These are phyloP conservation scores for Zygosaccharomyces pseudobailii DNA, from an alignment of 1,139 yeast species.

Conservation along the genomic window DNA sequence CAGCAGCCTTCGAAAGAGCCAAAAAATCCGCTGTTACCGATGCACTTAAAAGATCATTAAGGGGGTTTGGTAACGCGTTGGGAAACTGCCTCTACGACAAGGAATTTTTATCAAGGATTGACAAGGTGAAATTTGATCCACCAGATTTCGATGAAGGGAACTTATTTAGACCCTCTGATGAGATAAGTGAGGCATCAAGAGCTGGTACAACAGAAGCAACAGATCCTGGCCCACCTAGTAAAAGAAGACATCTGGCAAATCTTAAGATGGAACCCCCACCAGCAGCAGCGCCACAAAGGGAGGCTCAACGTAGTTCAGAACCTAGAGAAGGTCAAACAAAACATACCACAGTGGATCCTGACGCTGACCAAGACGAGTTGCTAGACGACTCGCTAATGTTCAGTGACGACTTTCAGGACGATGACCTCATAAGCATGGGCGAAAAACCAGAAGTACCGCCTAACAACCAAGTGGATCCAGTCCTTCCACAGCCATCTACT, in stretches of 20 bases:
- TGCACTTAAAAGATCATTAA: conserved; percentile 67
- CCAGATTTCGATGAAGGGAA: conserved; percentile 49
- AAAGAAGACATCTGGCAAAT: conserved; percentile 20
- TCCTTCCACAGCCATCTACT: not conserved
- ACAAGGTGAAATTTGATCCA: conserved; percentile 44
- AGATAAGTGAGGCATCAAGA: conserved; percentile 30
- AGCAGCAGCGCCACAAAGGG: conserved; percentile 8
- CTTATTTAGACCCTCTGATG: conserved; percentile 39
- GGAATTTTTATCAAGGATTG: conserved; percentile 50
- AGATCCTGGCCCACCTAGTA: conserved; percentile 11
- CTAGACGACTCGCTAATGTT: conserved; percentile 63
- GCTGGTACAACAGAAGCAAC: conserved; percentile 24
- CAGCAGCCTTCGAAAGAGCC: conserved; percentile 75
- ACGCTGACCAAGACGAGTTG: conserved; percentile 36
- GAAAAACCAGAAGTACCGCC: conserved; percentile 5
- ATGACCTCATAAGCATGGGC: conserved; percentile 27
- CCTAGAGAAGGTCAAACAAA: conserved; percentile 7
- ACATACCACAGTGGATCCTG: conserved; percentile 8
- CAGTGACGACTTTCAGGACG: conserved; percentile 52
- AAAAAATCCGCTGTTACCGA: conserved; percentile 81
- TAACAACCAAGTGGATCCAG: not conserved
- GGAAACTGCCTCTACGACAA: conserved; percentile 79
- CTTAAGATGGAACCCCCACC: not conserved
- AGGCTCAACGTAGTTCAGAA: conserved; percentile 8
- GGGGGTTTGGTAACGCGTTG: conserved; percentile 75